These are phyloP conservation scores for Tetradesmus obliquus DNA, from an alignment of 139 green algal species.

Conservation along the genomic window DNA sequence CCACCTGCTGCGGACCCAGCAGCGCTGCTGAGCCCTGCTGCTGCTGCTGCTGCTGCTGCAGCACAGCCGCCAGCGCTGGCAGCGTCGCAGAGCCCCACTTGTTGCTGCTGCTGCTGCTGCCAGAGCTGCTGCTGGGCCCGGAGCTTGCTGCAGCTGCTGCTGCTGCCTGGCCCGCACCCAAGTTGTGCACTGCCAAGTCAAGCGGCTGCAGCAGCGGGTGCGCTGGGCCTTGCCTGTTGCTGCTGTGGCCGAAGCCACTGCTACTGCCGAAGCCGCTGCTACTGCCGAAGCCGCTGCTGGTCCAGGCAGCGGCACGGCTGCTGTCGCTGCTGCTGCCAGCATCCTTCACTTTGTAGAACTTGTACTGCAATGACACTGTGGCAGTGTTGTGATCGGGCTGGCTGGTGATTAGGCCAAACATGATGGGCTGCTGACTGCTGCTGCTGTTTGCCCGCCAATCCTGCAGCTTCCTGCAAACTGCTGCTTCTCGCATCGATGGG, in stretches of 20 bases:
- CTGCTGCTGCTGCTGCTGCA: neutral
- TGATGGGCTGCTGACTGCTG: conserved; percentile 17
- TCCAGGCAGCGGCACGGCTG: neutral
- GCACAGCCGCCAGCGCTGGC: conserved; percentile 3
- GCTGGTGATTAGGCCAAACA: conserved; percentile 50
- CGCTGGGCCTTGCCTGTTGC: neutral
- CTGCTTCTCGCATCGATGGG: conserved; percentile 55
- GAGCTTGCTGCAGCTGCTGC: conserved; percentile 18
- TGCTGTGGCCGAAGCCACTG: neutral
- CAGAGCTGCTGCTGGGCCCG: neutral
- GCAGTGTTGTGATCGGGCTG: conserved; percentile 42
- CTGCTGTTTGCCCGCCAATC: conserved; percentile 21
- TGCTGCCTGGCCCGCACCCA: conserved; percentile 7
- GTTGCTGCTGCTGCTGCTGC: neutral
- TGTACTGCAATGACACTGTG: conserved; percentile 51
- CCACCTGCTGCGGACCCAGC: neutral
- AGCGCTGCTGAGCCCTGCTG: neutral
- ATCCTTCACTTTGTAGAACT: conserved; percentile 6
- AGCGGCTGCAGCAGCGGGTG: conserved; percentile 40
- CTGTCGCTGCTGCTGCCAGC: conserved; percentile 21
- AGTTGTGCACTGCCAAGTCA: conserved; percentile 44
- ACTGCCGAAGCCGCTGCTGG: too few species aligned
- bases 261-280: neutral
- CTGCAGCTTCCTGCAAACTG: conserved; percentile 44
- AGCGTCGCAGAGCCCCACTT: neutral